Evolutionary conservation across 768 basidiomycete species (phyloP).

Genomic region (Crucibulum laeve): DNA sequence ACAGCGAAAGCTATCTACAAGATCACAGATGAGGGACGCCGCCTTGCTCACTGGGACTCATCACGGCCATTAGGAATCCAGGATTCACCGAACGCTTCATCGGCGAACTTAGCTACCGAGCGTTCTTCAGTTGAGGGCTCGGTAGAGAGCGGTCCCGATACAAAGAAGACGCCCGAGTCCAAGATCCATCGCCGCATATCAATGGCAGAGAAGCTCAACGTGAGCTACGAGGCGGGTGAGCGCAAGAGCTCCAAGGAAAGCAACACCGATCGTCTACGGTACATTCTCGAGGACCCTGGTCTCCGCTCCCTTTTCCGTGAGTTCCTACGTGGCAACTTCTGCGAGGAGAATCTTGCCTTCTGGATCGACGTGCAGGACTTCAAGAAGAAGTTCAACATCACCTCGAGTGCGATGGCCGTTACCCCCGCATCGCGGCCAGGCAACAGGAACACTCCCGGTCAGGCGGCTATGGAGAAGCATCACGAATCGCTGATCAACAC

Average conservation of each 20-base stretch:
- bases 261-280: constrained; percentile 85
- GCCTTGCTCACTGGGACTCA: constrained; percentile 81
- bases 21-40: constrained; percentile 88
- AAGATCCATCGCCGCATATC: constrained; percentile 80
- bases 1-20: constrained; percentile 94
- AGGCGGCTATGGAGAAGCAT: constrained; percentile 93
- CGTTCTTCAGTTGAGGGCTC: constrained; percentile 61
- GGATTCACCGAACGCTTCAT: constrained; percentile 64
- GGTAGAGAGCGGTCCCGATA: constrained; percentile 20
- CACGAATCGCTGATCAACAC: constrained; percentile 93
- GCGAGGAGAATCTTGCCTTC: constrained; percentile 97
- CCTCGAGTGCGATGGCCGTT: constrained; percentile 81
- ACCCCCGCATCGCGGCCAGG: constrained; percentile 32
- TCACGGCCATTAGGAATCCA: constrained; percentile 30
- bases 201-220: constrained; percentile 68
- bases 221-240: constrained; percentile 47
- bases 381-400: constrained; percentile 93
- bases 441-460: constrained; percentile 56
- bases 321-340: constrained; percentile 90
- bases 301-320: constrained; percentile 90
- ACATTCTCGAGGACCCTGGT: constrained; percentile 90
- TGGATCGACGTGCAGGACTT: constrained; percentile 98
- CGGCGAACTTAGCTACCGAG: constrained; percentile 53
- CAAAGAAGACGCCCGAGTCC: constrained; percentile 35
- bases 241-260: constrained; percentile 72